Conservation (phyloP, 2,329 filamentous ascomycete species). For the Teratosphaeriaceae sp. region DNA sequence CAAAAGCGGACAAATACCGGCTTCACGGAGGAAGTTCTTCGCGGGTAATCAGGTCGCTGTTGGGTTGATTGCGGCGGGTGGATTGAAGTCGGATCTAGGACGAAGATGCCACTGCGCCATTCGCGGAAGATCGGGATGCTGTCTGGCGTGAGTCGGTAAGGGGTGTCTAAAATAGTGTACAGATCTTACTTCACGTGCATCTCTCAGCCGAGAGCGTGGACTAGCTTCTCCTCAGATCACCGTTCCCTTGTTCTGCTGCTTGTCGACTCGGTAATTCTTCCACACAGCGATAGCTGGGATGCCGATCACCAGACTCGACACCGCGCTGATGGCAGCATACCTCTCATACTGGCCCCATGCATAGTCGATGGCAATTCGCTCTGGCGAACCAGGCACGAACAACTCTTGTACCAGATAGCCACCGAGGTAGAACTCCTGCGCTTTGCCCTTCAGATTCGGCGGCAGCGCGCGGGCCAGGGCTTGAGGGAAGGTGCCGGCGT, state of each 20-base stretch:
- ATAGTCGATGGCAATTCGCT: constrained; percentile 38
- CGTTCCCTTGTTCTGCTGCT: constrained; percentile 17
- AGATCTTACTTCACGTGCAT: too few species aligned
- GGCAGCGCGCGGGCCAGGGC: constrained; percentile 37
- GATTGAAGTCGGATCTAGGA: too few species aligned
- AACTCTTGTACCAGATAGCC: constrained; percentile 26
- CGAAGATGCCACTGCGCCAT: too few species aligned
- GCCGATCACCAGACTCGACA: constrained; percentile 15
- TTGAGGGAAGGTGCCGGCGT: constrained; percentile 20
- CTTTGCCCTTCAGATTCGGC: constrained; percentile 22
- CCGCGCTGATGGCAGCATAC: constrained; percentile 17
- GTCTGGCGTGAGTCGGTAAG: too few species aligned
- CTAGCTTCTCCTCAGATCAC: constrained; percentile 13
- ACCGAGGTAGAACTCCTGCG: constrained; percentile 29
- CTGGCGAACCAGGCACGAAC: constrained; percentile 37
- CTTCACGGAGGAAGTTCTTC: too few species aligned
- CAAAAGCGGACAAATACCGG: too few species aligned
- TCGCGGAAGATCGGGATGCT: too few species aligned
- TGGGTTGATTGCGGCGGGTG: too few species aligned
- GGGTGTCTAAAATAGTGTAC: too few species aligned
- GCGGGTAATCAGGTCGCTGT: too few species aligned
- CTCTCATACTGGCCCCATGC: constrained; percentile 32
- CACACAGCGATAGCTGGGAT: constrained; percentile 18
- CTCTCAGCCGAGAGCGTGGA: too few species aligned
- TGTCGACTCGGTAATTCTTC: constrained; percentile 17